Conservation (phyloP, 305 asterid genomes). For the Solanum hybrid region DNA sequence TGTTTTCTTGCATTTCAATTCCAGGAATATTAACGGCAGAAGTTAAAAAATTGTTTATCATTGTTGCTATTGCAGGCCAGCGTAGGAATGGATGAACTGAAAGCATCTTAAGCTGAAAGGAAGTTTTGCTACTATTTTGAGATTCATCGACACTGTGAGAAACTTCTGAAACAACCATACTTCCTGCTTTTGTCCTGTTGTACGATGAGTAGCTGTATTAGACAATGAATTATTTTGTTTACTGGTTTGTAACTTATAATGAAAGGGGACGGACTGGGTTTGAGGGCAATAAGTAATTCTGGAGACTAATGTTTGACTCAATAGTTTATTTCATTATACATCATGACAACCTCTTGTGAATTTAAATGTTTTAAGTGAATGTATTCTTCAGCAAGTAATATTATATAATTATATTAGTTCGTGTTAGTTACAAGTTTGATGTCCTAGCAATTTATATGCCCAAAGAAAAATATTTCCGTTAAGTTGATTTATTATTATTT, state of each 20-base stretch:
- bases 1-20: neutral
- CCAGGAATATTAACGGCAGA: neutral
- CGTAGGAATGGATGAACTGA: conserved; percentile 75
- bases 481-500: neutral
- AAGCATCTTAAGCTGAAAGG: conserved; percentile 53
- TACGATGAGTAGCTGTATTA: neutral
- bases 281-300: neutral
- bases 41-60: neutral
- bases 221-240: neutral
- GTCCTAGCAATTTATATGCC: neutral
- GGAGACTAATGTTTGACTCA: neutral
- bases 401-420: neutral
- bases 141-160: neutral
- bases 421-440: neutral
- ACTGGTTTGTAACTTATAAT: neutral
- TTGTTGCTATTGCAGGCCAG: conserved; percentile 54
- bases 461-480: neutral
- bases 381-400: neutral
- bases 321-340: neutral
- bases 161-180: conserved; percentile 7
- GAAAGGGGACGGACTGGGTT: neutral
- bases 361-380: neutral
- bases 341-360: neutral
- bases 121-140: neutral
- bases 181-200: conserved; percentile 5